phyloP scores from a whole-genome alignment of 768 basidiomycete species.

The Leccinum boreale region DNA sequence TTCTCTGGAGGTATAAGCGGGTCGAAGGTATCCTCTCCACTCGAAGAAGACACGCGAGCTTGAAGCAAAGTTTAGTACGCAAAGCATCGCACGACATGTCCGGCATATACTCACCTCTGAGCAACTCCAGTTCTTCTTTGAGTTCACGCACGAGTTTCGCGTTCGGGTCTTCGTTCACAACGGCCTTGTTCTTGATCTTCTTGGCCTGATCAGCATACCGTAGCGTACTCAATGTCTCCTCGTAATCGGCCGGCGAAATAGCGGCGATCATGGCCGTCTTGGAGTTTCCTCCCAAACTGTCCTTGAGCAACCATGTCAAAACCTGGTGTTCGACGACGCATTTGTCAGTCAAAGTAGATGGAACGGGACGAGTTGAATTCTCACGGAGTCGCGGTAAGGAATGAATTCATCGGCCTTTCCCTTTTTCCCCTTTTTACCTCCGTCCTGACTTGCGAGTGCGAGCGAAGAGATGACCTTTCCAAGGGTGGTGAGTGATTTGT shows the following conservation, averaged over 20 bases:
- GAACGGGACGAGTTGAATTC: conserved; percentile 23
- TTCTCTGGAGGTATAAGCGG: conserved; percentile 87
- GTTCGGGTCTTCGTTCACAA: conserved; percentile 99
- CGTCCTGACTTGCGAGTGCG: conserved; percentile 55
- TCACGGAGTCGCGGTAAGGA: conserved; percentile 94
- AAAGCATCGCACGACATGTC: background rate
- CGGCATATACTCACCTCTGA: conserved; percentile 56
- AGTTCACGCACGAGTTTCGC: conserved; percentile 98
- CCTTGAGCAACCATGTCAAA: conserved; percentile 96
- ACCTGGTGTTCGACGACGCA: conserved; percentile 47
- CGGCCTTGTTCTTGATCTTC: conserved; percentile 99
- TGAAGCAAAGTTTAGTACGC: conserved; percentile 8
- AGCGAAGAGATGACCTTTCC: conserved; percentile 96
- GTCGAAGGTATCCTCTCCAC: conserved; percentile 76
- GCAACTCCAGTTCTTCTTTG: conserved; percentile 94
- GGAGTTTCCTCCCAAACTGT: conserved; percentile 94
- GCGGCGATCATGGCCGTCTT: conserved; percentile 99
- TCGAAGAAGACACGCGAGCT: conserved; percentile 74
- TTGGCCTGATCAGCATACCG: conserved; percentile 99
- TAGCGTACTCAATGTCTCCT: conserved; percentile 93
- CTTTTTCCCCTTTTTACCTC: conserved; percentile 82
- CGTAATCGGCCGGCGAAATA: conserved; percentile 97
- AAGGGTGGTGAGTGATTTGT: conserved; percentile 95
- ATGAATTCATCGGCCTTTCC: conserved; percentile 90
- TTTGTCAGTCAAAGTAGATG: conserved; percentile 3